Base-by-base conservation (phyloP, 148 eudicot species). In the Rheum nobile region DNA sequence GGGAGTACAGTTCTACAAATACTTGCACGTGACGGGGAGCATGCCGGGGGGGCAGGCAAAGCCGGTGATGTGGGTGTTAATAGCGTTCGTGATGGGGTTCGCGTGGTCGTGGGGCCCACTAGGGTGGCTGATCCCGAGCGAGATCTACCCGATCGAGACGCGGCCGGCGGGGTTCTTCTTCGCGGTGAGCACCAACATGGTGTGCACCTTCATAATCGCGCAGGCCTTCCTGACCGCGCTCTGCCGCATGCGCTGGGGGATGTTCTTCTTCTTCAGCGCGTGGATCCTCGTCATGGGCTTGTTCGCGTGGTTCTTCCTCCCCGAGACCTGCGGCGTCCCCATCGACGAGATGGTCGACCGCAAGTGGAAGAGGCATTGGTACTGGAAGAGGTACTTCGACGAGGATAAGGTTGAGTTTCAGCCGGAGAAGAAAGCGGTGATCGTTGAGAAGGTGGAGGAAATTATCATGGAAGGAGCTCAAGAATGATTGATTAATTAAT, bases 101-200 rank as follows among this genome's bases (percentile, higher is more conserved):
- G 99, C 97, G 0, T 95, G 99, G 99, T 95, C 99, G 0, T 91
- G 96, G 94, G 99, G 99, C 0, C 99, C 97, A 0, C 82, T 95
- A 0, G 97, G 99, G 0, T 95, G 99, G 99, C 92, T 95, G 0
- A 91, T 95, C 50, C 99, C 99, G 3, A 92, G 97, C 3, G 99
- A 95, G 82, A 95, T 88, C 1, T 95, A 90, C 79, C 99, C 94
- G 0, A 59, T 95, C 39, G 99, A 92, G 83, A 95, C 99, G 0
- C 75, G 99, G 0, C 88, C 99, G 21, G 93, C 97, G 0, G 99
- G 99, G n/a, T 96, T 90, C 70, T 90, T 93, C 79, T 81, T 92
- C 16, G 88, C 99, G 0, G 99, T 95, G 0, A 88, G 90, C 61
- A 77, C 89, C 54, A 95, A 95, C 82, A 69, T 95, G 87, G 59